Base-by-base conservation (phyloP, 1,284 basidiomycete genomes). In the Somion occarium region DNA sequence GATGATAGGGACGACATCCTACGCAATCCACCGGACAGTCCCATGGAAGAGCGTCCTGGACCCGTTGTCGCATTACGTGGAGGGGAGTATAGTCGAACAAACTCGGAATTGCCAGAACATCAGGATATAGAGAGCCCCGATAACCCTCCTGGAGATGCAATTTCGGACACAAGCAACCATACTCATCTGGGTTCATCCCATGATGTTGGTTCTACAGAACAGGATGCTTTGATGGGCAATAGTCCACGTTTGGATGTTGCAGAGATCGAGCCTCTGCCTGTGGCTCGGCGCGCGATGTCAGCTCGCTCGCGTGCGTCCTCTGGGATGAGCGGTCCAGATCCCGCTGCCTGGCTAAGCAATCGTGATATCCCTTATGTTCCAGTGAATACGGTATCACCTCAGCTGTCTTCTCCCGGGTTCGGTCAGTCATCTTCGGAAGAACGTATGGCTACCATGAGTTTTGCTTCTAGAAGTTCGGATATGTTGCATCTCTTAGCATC, bases 291-390 rank as follows among this genome's bases (percentile, higher is more conserved):
- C 2, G 53, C 57, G 0, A 27, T 46, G n/a, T 50, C 54, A 19
- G 49, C 56, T 11, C 48, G 27, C 2, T 52, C 53, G 39, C 42
- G 42, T 11, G 20, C 7, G 11, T 43, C 42, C 5, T 43, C 42
- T 43, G 42, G 18, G 5, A 13, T 43, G 19, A 43, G 42, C 22
- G 56, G 58, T 1, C 53, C 53, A 20, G 62, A 61, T 15, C 57
- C 61, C 9, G 59, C 60, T 1, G 58, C 53, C n/a, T 64, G 63
- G 63, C 38, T 64, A 1, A 59, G 61, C 2, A 60, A 60, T 1
- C 57, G 51, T 1, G 53, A 57, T 2, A 49, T 55, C 9, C 53
- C 54, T 9, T 59, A 55, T 25, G 37, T 23, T 20, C 30, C 30
- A 15, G 30, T 34, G 30, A 34, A 34, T 7, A 5, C 55, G 44